A percentile compares a stretch with the other conserved stretches of the same genome.
Evolutionary conservation across 257 asterid genomes (phyloP).

Genomic region (Ajuga chamaepitys): DNA sequence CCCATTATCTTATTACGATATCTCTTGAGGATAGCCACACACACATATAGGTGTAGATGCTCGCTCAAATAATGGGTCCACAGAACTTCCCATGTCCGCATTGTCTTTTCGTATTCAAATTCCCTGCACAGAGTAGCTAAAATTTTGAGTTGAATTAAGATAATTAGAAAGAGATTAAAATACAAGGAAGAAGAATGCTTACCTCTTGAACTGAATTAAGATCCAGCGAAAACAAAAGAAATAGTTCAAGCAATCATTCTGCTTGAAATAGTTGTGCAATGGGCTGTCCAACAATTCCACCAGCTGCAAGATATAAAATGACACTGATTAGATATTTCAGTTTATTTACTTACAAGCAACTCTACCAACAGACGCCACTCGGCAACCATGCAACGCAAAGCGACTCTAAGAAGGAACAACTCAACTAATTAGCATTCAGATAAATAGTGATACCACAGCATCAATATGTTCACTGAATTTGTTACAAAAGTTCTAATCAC

Average conservation of each 20-base stretch:
- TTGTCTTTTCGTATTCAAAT: conserved; percentile 70
- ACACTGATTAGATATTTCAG: conserved; percentile 6
- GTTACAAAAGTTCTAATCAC: too few relatives aligned
- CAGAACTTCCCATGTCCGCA: conserved; percentile 86
- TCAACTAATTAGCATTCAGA: background rate
- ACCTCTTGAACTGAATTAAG: conserved; percentile 96
- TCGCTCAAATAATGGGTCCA: conserved; percentile 90
- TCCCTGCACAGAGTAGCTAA: conserved; percentile 44
- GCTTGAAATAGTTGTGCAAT: conserved; percentile 74
- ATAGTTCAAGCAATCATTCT: conserved; percentile 88
- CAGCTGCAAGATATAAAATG: conserved; percentile 51
- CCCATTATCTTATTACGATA: conserved; percentile 70
- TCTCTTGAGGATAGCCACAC: conserved; percentile 80
- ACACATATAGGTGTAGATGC: conserved; percentile 84
- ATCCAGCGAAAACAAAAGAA: conserved; percentile 99
- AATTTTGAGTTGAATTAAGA: background rate
- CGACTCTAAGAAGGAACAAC: background rate
- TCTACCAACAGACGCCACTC: background rate
- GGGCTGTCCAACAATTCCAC: conserved; percentile 87
- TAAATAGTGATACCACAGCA: background rate
- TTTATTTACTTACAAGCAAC: background rate
- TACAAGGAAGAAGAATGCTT: conserved; percentile 17
- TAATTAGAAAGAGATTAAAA: background rate
- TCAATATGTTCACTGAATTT: background rate
- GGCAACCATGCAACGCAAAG: background rate